These are phyloP conservation scores for Nitzschia inconspicua DNA, from an alignment of 108 stramenopile genomes.

Conservation along the genomic window DNA sequence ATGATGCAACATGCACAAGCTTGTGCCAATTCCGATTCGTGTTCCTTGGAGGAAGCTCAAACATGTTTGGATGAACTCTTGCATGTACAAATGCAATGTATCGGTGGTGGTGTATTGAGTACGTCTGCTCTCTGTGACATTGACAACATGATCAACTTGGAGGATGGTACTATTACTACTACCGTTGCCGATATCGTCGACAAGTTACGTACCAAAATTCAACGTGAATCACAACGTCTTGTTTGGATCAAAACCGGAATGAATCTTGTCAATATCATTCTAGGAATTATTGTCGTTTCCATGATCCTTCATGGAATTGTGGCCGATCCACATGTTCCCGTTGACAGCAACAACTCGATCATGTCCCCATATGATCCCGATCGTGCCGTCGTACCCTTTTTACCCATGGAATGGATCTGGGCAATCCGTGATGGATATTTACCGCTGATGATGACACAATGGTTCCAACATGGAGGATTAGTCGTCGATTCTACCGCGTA, in stretches of 20 bases:
- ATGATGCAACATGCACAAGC: constrained; percentile 34
- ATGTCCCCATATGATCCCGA: neutral
- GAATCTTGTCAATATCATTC: neutral
- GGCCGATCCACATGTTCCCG: constrained; percentile 7
- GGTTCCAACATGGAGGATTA: constrained; percentile 21
- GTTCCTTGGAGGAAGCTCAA: constrained; percentile 53
- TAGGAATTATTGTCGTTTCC: constrained; percentile 1
- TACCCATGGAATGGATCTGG: constrained; percentile 39
- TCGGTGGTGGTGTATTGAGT: constrained; percentile 20
- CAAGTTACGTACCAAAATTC: constrained; percentile 49
- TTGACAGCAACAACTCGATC: neutral
- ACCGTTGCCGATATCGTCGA: constrained; percentile 50
- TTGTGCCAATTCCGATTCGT: constrained; percentile 60
- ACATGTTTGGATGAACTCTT: constrained; percentile 47
- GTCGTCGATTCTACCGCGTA: neutral
- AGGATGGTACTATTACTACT: too few species aligned
- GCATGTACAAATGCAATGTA: constrained; percentile 46
- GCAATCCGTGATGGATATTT: constrained; percentile 36
- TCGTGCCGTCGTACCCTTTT: constrained; percentile 17
- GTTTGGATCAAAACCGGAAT: neutral
- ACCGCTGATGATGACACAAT: constrained; percentile 12
- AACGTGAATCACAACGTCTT: neutral
- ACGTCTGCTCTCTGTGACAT: constrained; percentile 15
- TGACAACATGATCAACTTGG: constrained; percentile 23
- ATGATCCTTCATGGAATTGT: constrained; percentile 1